Conservation (phyloP, 345 rosid species). For the Physaria fendleri region DNA sequence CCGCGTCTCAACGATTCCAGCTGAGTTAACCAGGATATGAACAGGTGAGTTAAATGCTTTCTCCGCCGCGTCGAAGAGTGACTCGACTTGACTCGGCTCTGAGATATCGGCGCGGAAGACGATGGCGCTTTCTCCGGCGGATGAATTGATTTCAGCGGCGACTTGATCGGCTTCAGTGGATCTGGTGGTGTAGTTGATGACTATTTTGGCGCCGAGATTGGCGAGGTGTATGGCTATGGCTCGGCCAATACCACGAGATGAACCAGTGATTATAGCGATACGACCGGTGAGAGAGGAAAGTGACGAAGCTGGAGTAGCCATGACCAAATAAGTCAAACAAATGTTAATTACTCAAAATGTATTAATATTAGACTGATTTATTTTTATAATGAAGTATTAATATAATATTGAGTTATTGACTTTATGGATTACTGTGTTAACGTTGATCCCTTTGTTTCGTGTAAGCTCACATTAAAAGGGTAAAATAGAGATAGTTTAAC, state of each 20-base stretch:
- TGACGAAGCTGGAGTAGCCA: conserved; percentile 5
- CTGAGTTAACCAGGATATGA: conserved; percentile 58
- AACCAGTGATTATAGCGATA: conserved; percentile 69
- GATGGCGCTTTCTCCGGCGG: conserved; percentile 32
- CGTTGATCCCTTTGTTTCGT: too few species aligned
- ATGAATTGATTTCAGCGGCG: conserved; percentile 40
- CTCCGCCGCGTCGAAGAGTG: conserved; percentile 56
- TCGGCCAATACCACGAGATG: conserved; percentile 69
- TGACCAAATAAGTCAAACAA: not conserved
- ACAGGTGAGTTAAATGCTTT: conserved; percentile 42
- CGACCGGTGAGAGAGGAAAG: conserved; percentile 39
- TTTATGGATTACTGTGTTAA: too few species aligned
- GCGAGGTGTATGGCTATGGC: conserved; percentile 53
- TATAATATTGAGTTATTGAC: too few species aligned
- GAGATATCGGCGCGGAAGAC: conserved; percentile 51
- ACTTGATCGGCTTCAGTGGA: conserved; percentile 48
- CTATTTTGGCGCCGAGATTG: conserved; percentile 57
- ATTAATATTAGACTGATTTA: too few species aligned
- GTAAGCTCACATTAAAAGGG: too few species aligned
- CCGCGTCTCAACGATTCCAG: conserved; percentile 51
- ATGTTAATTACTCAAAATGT: too few species aligned
- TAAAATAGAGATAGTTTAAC: too few species aligned
- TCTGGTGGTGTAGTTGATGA: conserved; percentile 48
- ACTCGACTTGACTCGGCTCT: conserved; percentile 53
- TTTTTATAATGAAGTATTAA: too few species aligned